phyloP scores from a whole-genome alignment of 495 filamentous ascomycete genomes.

The Annulohypoxylon moriforme region DNA sequence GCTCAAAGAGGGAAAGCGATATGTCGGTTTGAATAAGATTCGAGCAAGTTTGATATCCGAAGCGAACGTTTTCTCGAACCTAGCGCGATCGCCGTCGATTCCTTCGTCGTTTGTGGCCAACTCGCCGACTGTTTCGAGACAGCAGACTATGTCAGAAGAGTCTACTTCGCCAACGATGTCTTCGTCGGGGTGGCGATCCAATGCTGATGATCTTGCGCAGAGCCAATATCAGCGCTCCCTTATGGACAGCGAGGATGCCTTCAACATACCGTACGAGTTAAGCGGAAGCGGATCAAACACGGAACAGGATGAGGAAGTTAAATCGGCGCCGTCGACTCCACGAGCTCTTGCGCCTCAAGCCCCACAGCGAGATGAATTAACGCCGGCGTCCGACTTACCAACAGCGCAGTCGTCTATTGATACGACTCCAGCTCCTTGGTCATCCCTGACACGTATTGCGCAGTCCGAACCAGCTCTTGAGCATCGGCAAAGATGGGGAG shows the following conservation, averaged over 20 bases:
- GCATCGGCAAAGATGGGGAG: slow-evolving; percentile 39
- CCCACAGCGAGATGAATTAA: slow-evolving; percentile 15
- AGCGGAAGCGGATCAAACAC: slow-evolving; percentile 32
- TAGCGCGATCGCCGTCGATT: slow-evolving; percentile 69
- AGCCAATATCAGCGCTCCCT: slow-evolving; percentile 45
- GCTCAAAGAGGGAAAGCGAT: slow-evolving; percentile 71
- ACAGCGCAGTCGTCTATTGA: slow-evolving; percentile 53
- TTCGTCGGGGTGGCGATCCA: slow-evolving; percentile 24
- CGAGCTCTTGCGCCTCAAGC: slow-evolving; percentile 48
- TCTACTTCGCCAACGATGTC: slow-evolving; percentile 5
- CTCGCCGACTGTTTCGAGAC: slow-evolving; percentile 48
- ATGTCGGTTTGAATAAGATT: slow-evolving; percentile 71
- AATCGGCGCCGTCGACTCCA: slow-evolving; percentile 59
- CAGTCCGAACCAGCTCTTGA: slow-evolving; percentile 55
- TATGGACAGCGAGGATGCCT: slow-evolving; percentile 60
- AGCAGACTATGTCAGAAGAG: slow-evolving; percentile 36
- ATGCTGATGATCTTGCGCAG: slow-evolving; percentile 45
- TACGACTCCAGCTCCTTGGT: slow-evolving; percentile 44
- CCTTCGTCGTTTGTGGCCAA: slow-evolving; percentile 69
- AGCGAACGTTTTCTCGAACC: slow-evolving; percentile 74
- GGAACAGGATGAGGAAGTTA: slow-evolving; percentile 42
- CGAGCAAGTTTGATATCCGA: slow-evolving; percentile 76
- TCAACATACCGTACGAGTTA: slow-evolving; percentile 63
- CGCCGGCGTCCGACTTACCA: slow-evolving; percentile 13
- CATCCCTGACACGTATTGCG: slow-evolving; percentile 42